Evolutionary conservation across 768 basidiomycete species (phyloP), one percentile per base, ranked within the genome.

Genomic region (Filobasidium wieringae): DNA sequence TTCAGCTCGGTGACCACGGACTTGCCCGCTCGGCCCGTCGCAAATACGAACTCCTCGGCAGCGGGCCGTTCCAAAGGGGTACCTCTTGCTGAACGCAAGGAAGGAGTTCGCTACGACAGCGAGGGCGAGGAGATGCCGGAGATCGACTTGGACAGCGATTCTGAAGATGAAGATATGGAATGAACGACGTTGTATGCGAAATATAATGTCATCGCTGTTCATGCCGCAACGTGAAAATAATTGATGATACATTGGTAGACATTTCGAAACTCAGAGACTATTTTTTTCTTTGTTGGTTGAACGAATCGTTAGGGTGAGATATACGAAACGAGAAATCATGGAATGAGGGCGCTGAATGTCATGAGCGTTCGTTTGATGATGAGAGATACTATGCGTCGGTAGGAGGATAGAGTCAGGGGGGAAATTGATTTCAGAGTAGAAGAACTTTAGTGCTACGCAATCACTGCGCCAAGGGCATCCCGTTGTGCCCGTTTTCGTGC

Each of bases 111-210:
- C 6, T 41, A 52, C 7, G 59, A 40, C 29, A 47, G 50, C 31
- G 59, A 60, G 34, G 54, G 24, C 12, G 59, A 60, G 26, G 54
- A 30, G 24, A 60, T 60, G 29, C 59, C 59, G 0, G 49, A 53
- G 31, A 60, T 60, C 50, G 50, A 60, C 14, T 36, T 55, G 27
- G 45, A 53, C 15, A 55, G 51, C 24, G 61, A 54, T 5, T 59
- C 50, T 31, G 63, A 64, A 9, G 65, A 57, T 24, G 55, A 55
- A 30, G 54, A 47, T 14, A 43, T 43, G 41, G 17, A 45, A 32
- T 55, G 33, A 32, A 45, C 41, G 27, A 6, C 22, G 24, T 47
- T 47, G 43, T 47, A 47, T 27, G 29, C 19, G 15, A 26, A 24
- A 12, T 47, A 22, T 22, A 47, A 47, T 47, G 43, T 22, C 43